phyloP scores from a whole-genome alignment of 139 green algal species.

The Spirogloea muscicola region DNA sequence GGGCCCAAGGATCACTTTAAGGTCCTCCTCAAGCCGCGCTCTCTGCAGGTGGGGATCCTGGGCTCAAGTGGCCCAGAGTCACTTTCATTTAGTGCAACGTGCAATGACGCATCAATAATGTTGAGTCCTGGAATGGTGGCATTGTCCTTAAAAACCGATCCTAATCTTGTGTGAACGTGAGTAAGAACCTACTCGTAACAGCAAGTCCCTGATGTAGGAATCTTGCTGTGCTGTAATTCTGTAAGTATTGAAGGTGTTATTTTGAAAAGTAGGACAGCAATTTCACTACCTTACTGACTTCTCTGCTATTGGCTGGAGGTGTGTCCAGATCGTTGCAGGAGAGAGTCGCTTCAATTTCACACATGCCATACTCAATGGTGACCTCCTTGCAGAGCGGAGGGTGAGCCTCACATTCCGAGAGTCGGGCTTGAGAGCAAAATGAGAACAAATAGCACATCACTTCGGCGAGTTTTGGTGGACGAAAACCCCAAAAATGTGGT shows the following conservation, averaged over 20 bases:
- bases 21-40: slow-evolving; percentile 2
- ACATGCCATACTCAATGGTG: slow-evolving; percentile 3
- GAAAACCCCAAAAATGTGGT: no score
- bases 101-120: no score
- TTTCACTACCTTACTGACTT: neutral
- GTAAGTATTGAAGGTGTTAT: neutral
- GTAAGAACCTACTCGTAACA: no score
- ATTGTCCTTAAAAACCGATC: no score
- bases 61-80: no score
- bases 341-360: slow-evolving; percentile 3
- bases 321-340: neutral
- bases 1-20: neutral
- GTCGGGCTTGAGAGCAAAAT: no score
- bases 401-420: slow-evolving; percentile 12
- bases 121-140: no score
- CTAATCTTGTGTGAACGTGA: no score
- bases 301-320: neutral
- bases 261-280: neutral
- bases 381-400: neutral
- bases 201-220: no score
- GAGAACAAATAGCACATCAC: no score
- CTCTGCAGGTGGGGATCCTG: slow-evolving; percentile 16
- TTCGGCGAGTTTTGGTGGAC: no score
- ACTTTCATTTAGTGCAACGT: no score
- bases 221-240: neutral